Base-by-base conservation (phyloP, 495 filamentous ascomycete genomes). In the Thermothielavioides terrestris region DNA sequence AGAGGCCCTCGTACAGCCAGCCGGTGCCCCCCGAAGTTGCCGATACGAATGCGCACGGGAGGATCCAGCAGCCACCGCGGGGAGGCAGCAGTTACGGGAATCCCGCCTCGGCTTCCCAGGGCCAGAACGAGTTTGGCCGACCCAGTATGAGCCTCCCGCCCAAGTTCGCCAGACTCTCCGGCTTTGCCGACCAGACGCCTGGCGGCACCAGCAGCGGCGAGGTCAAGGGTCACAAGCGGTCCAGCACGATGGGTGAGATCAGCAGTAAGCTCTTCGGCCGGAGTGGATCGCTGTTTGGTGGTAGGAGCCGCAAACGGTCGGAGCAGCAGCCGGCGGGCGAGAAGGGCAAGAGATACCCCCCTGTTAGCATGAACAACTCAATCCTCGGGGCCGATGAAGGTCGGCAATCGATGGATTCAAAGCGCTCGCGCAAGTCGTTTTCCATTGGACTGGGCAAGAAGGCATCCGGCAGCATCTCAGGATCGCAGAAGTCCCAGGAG, bases 11-110 rank as follows among this genome's bases (percentile, higher is more conserved):
- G 42, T 96, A 98, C 63, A 85, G 86, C 55, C 86, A 88, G 68
- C 91, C 92, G 38, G 80, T 85, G 57, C 87, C 87, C 46, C 89
- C 92, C 26, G 84, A 86, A 52, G 80, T 96, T 55, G 89, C 88
- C 46, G 82, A 84, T 62, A 90, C 89, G 32, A 95, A 94, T 72
- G 91, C 81, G 30, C 85, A 95, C 68, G 92, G 88, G 52, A 84
- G 85, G 55, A 84, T 98, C 51, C 82, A 89, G 49, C 90, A 94
- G 64, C 92, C 92, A 61, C 89, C 89, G 15, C 66, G 68, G 31
- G 83, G 77, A 54, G 75, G 70, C 14, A 88, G 84, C 62, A 79
- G 80, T 50, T 94, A 94, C 58, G 77, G 77, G 22, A 88, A 92
- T 23, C 58, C 87, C 17, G 80, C 86, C 26, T 73, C 77, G 15